phyloP scores from a whole-genome alignment of 257 asterid species.

The Cynanchum wilfordii region DNA sequence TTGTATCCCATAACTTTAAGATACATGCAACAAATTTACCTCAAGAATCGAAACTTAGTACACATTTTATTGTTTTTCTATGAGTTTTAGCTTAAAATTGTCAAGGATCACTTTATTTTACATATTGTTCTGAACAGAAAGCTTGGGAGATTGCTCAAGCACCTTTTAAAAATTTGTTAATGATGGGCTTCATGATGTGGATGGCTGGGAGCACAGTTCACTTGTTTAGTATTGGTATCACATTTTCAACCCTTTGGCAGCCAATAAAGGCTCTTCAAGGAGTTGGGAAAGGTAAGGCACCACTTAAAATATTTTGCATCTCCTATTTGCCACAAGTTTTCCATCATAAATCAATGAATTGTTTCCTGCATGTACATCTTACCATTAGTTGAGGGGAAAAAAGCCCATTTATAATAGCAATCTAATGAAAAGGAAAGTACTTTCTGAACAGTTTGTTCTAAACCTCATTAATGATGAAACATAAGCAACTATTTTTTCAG shows the following conservation, averaged over 20 bases:
- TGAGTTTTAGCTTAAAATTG: not conserved
- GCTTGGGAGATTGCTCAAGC: constrained; percentile 99
- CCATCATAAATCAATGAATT: not conserved
- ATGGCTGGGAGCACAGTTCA: constrained; percentile 99
- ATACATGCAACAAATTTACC: too few species aligned
- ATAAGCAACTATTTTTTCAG: not conserved
- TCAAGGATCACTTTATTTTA: not conserved
- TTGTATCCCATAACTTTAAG: too few species aligned
- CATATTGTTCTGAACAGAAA: constrained; percentile 52
- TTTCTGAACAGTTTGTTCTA: not conserved
- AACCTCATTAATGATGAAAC: not conserved
- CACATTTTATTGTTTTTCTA: too few species aligned
- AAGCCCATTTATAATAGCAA: too few species aligned
- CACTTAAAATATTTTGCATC: not conserved
- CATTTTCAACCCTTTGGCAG: constrained; percentile 94
- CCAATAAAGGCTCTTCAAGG: constrained; percentile 93
- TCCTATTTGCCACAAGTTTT: not conserved
- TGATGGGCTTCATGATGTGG: constrained; percentile 99
- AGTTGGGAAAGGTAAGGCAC: constrained; percentile 74
- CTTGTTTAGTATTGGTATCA: constrained; percentile 90
- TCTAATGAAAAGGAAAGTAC: not conserved
- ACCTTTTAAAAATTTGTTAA: constrained; percentile 84
- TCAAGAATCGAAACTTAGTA: too few species aligned
- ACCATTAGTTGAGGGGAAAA: too few species aligned
- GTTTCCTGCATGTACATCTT: not conserved